Evolutionary conservation across 176 grass and related monocot genomes (phyloP), one percentile per base, ranked within the genome.

Genomic region (Poa pratensis): DNA sequence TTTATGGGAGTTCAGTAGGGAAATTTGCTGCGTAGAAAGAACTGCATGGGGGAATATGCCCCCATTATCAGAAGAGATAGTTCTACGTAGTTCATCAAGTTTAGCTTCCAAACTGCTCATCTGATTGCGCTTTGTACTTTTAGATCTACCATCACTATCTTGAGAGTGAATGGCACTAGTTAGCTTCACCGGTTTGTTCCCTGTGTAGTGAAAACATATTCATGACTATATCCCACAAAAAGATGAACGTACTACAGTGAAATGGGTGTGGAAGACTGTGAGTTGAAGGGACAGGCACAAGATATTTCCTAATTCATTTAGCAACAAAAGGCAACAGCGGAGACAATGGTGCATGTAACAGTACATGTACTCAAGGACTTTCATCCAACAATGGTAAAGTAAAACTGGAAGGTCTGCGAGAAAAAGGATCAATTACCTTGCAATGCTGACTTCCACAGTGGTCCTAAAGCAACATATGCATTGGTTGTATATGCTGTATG

Each of bases 401-500:
- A 85, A 69, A 53, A 69, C 9, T 48, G 79, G 53, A 73, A 39
- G 17, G 23, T 39, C 72, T 62, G 57, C 40, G 22, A 32, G 27
- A 35, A 62, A 79, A 79, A 26, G 19, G 65, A 85, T 19, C 34
- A 82, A 81, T 84, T 79, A 95, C 95, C 95, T 88, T 94, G 73
- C 32, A 85, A 35, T 81, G 88, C 85, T 82, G 53, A 78, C 87
- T 92, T 93, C 82, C 79, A 95, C 71, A 93, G 73, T 80, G 89
- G 83, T 82, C 95, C 95, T 50, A 98, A 88, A 22, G 89, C 75
- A 79, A 98, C 83, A 78, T 98, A 93, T 5, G 95, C 91, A 66
- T 98, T 98, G 40, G 95, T 98, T 17, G 95, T 66, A 95, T 98
- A 98, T 17, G 95, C 85, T 54, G 95, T 98, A 79, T 95, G 93